Base-by-base conservation (phyloP, 2,329 filamentous ascomycete genomes). In the Helminthosporium solani region DNA sequence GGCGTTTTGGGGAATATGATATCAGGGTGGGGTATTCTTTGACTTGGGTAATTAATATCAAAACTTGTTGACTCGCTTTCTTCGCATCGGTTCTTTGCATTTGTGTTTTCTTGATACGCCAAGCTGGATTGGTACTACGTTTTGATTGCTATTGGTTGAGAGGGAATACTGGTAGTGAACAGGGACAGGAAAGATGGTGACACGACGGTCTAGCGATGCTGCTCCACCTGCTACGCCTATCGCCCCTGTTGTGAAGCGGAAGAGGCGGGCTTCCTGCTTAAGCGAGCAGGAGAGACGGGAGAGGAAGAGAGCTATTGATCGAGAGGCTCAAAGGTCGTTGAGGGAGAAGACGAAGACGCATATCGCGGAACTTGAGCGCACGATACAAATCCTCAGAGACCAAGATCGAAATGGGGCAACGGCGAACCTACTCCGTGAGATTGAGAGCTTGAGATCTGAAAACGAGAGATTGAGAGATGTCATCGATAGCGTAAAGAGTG, bases 291-390 rank as follows among this genome's bases (percentile, higher is more conserved):
- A 70, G 35, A 49, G 65, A 16, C 53, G 61, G 15, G 65, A 70
- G 33, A 48, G 66, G 18, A 70, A 68, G 42, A 52, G 66, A 47
- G 63, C 66, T 2, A 67, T 68, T 43, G 66, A 70, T 44, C 59
- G 66, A 16, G 65, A 68, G 49, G 66, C 66, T 25, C 65, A 68
- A 38, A 49, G 66, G 23, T 67, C 65, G 2, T 47, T 70, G 16
- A 44, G 66, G 42, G 66, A 70, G 40, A 70, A 70, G 54, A 70
- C 66, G 1, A 70, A 68, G 34, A 64, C 63, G 7, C 65, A 68
- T 18, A 70, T 70, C 39, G 65, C 66, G 7, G 65, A 70, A 38
- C 57, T 70, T 2, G 65, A 68, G 42, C 60, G 64, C 21, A 68
- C 65, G 2, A 68, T 68, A 20, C 54, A 66, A 40, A 66, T 68